A percentile compares a stretch with the other conserved stretches of the same genome.
phyloP scores from a whole-genome alignment of 2,329 filamentous ascomycete genomes.

The Fusarium secorum region DNA sequence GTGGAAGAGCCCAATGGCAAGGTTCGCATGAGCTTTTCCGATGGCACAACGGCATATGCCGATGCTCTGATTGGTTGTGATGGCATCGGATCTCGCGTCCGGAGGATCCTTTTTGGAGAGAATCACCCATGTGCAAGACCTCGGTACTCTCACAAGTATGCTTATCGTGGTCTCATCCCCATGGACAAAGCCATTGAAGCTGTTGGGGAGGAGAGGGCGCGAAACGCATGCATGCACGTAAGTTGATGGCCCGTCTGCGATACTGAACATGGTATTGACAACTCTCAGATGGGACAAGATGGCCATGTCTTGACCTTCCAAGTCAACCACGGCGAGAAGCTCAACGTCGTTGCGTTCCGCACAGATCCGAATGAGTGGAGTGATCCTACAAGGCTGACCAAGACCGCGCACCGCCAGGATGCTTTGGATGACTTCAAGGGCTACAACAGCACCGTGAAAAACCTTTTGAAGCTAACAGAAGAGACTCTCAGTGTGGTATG shows the following conservation, averaged over 20 bases:
- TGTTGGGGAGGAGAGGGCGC: slow-evolving; percentile 51
- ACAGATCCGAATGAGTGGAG: slow-evolving; percentile 46
- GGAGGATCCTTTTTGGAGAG: slow-evolving; percentile 58
- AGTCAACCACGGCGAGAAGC: slow-evolving; percentile 60
- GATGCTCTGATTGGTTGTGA: slow-evolving; percentile 66
- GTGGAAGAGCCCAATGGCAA: slow-evolving; percentile 35
- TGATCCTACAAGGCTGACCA: slow-evolving; percentile 26
- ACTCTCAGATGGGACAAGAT: slow-evolving; percentile 51
- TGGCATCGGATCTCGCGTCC: slow-evolving; percentile 66
- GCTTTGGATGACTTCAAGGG: slow-evolving; percentile 48
- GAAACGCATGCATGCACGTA: slow-evolving; percentile 43
- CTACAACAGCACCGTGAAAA: slow-evolving; percentile 45
- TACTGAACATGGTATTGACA: background rate
- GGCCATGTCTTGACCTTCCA: slow-evolving; percentile 68
- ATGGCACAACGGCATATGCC: slow-evolving; percentile 50
- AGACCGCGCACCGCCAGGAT: slow-evolving; percentile 43
- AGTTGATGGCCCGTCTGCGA: background rate
- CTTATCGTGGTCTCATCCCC: slow-evolving; percentile 56
- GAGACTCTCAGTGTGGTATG: slow-evolving; percentile 39
- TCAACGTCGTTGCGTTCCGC: slow-evolving; percentile 62
- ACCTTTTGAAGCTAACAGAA: slow-evolving; percentile 43
- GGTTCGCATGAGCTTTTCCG: slow-evolving; percentile 47
- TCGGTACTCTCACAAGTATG: slow-evolving; percentile 63
- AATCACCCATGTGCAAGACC: slow-evolving; percentile 49
- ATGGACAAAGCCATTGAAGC: slow-evolving; percentile 62